Percentiles rank a stretch among this genome's conserved stretches.
phyloP scores from a whole-genome alignment of 257 asterid genomes.

The Solanum chmielewskii region DNA sequence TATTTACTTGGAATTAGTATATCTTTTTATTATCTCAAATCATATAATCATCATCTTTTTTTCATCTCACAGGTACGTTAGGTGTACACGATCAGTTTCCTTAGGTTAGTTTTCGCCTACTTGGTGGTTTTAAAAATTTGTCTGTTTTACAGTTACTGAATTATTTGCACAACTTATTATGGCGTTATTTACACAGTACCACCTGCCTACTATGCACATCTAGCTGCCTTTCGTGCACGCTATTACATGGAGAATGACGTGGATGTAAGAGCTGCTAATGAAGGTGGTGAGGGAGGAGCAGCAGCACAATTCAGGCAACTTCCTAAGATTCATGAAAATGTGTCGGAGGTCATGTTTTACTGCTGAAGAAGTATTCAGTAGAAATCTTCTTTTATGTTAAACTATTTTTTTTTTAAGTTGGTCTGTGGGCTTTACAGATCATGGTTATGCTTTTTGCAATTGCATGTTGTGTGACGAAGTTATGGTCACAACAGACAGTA shows the following conservation, averaged over 20 bases:
- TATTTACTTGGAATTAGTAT: background rate
- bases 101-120: conserved; percentile 32
- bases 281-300: conserved; percentile 13
- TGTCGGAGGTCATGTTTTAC: conserved; percentile 65
- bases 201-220: conserved; percentile 79
- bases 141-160: background rate
- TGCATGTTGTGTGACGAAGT: background rate
- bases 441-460: background rate
- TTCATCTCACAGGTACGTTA: conserved; percentile 38
- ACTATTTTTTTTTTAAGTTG: background rate
- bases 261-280: conserved; percentile 24
- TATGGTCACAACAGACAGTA: background rate
- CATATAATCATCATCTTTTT: background rate
- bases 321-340: conserved; percentile 36
- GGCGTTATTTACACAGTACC: conserved; percentile 49
- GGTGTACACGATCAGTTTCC: conserved; percentile 72
- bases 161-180: background rate
- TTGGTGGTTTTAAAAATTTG: background rate
- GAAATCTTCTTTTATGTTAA: background rate
- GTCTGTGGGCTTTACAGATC: background rate
- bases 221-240: conserved; percentile 74
- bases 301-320: conserved; percentile 16
- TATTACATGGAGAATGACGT: conserved; percentile 46
- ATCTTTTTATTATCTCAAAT: background rate
- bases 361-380: conserved; percentile 17